phyloP scores from a whole-genome alignment of 1,284 basidiomycete genomes.

The Hypsizygus ulmarius region DNA sequence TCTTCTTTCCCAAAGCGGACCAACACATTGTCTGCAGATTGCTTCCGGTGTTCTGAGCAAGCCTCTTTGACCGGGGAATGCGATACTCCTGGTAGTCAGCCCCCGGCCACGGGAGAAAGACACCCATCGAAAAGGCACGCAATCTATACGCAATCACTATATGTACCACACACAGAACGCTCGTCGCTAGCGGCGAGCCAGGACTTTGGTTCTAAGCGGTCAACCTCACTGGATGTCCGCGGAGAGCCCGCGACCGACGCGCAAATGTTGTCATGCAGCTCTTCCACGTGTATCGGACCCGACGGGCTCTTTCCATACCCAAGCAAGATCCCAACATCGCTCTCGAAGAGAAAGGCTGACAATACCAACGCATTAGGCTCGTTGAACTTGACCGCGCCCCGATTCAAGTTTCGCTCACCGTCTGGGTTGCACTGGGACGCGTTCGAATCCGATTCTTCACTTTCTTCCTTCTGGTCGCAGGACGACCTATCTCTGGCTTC shows the following conservation, averaged over 20 bases:
- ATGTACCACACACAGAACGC: constrained; percentile 14
- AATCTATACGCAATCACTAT: constrained; percentile 31
- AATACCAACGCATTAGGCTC: constrained; percentile 7
- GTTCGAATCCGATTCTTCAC: constrained; percentile 20
- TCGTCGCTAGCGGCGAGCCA: background rate
- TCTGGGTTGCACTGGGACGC: constrained; percentile 1
- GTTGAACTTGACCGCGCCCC: background rate
- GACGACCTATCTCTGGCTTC: constrained; percentile 21
- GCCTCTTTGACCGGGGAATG: background rate
- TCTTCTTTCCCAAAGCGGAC: constrained; percentile 24
- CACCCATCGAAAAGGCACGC: constrained; percentile 33
- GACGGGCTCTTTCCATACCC: no score
- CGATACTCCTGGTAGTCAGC: constrained; percentile 3
- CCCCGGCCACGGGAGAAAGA: constrained; percentile 15
- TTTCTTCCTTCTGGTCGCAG: constrained; percentile 26
- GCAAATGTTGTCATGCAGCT: no score
- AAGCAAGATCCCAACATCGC: no score
- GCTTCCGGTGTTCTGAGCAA: background rate
- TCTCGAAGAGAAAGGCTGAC: no score
- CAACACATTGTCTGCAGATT: constrained; percentile 22
- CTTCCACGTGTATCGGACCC: no score
- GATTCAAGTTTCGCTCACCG: constrained; percentile 1
- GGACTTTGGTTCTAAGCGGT: no score
- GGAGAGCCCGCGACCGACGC: no score
- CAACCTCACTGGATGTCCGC: no score